Base-by-base conservation (phyloP, 805 yeast genomes). In the Candida adriatica region DNA sequence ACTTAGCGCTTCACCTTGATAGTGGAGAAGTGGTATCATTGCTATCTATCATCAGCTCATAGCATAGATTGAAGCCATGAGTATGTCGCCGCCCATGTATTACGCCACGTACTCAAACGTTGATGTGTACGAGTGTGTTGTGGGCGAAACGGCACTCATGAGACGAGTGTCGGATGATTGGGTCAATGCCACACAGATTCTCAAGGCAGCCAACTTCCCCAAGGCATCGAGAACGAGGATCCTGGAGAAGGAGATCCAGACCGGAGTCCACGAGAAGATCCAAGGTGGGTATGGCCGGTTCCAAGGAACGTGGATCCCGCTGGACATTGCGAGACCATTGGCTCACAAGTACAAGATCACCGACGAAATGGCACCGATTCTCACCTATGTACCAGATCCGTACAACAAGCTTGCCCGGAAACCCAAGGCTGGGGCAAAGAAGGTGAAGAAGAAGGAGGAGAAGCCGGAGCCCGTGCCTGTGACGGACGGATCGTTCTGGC, bases 101-200 rank as follows among this genome's bases (percentile, higher is more conserved):
- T 26, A 43, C 16, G 51, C 54, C n/a, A 49, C 54, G 19, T 49
- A 49, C 36, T 49, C 54, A 11, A 39, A 46, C 24, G 45, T 48
- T 27, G 55, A 49, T 20, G 56, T 51, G n/a, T 51, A 48, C 27
- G 56, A 51, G 31, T 51, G 54, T 23, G 27, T 39, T 6, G 42
- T 49, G 16, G 51, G 43, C 11, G 50, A 42, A 16, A 45, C 44
- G 2, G 48, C 51, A 2, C 31, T 51, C n/a, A 92, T 92, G 97
- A 73, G 97, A 47, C 68, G 97, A 36, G 78, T 84, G 39, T 67
- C 71, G 30, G 98, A 92, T 55, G 83, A 88, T 46, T 92, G 97
- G 97, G 86, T 92, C 33, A 83, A 83, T 51, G 86, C 87, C 15
- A 83, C 94, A 1, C 94, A 83, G 52, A 78, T 82, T 22, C 62